Evolutionary conservation across 768 basidiomycete genomes (phyloP), one percentile per base, ranked within the genome.

Genomic region (Gelatoporia subvermispora): DNA sequence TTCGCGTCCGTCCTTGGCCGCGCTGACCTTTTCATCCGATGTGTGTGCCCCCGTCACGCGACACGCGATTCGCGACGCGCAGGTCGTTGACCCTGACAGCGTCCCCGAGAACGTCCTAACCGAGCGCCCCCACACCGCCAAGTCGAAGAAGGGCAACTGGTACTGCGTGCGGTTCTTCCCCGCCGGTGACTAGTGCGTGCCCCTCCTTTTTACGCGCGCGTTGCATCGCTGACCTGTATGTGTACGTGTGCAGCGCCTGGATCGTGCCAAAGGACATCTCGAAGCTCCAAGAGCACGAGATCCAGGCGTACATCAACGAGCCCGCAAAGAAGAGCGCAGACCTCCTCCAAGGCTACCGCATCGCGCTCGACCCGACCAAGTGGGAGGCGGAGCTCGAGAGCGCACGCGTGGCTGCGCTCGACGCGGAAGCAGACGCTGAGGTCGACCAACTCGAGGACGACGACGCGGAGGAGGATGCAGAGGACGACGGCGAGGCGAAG

Each of bases 91-190:
- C 62, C 84, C 86, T 0, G 78, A 81, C 7, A 65, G 58, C 2
- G 82, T 88, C 0, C 85, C 87, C 18, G 55, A 70, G 16, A 55
- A 51, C 2, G 93, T 97, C 4, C 55, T 68, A 44, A 79, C 73
- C 55, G 86, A 89, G 62, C 85, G 85, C 17, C 92, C 94, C 9
- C 57, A 59, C 49, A 57, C 52, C 34, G 57, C 53, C 21, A 65
- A 69, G 3, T 75, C 73, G 58, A 88, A 85, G 68, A 93, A 88
- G 68, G 71, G 78, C 9, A 72, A 70, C 11, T 85, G 82, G 56
- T 85, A 88, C 68, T 82, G 81, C 53, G 77, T 84, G 25, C 75
- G 85, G 55, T 99, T 94, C 78, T 98, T 96, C 78, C 93, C 96
- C 4, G 79, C 78, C 23, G 93, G 89, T 44, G 95, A 97, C 69